phyloP scores from a whole-genome alignment of 345 rosid genomes.

The Syzygium aqueum region DNA sequence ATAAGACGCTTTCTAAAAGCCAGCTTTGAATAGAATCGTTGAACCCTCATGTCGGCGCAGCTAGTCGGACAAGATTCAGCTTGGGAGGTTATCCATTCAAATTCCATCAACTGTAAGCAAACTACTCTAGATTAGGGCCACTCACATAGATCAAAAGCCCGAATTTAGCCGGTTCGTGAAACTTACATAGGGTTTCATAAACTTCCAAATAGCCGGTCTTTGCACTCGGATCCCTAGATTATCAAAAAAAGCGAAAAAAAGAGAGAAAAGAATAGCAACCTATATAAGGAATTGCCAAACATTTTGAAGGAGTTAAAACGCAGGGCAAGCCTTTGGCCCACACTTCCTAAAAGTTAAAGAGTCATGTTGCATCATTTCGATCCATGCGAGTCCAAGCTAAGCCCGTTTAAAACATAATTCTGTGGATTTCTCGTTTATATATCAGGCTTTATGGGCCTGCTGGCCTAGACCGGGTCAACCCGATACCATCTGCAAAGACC shows the following conservation, averaged over 20 bases:
- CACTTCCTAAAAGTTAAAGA: neutral
- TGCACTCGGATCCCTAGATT: rapidly evolving
- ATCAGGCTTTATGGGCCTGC: neutral
- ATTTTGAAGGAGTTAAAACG: neutral
- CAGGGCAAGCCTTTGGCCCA: neutral
- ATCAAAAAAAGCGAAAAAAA: neutral
- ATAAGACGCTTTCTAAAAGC: neutral
- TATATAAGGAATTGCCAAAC: neutral
- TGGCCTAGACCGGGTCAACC: neutral
- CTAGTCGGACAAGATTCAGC: too few relatives aligned
- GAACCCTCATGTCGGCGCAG: too few relatives aligned
- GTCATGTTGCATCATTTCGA: neutral
- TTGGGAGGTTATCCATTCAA: neutral
- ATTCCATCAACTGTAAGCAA: rapidly evolving
- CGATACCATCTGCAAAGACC: neutral
- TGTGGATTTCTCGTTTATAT: neutral
- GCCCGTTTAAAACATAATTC: neutral
- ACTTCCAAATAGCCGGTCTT: neutral
- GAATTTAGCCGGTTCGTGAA: neutral
- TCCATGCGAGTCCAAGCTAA: neutral
- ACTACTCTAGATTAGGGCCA: rapidly evolving
- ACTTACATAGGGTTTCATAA: rapidly evolving
- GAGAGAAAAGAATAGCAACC: neutral
- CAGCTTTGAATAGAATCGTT: neutral
- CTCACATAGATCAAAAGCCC: neutral